Evolutionary conservation across 306 rosid genomes (phyloP), one percentile per base, ranked within the genome.

Genomic region (Ormosia emarginata): DNA sequence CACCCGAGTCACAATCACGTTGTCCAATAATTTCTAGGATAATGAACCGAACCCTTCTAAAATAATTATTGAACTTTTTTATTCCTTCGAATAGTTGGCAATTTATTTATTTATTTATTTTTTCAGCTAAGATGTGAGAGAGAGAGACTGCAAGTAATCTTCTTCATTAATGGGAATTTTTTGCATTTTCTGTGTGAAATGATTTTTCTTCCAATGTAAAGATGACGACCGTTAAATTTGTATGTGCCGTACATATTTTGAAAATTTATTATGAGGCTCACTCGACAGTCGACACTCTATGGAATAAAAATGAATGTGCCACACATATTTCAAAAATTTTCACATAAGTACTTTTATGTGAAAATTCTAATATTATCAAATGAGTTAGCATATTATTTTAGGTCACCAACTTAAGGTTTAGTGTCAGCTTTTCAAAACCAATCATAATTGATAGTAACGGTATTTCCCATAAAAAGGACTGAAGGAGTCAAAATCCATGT

Each of bases 401-500:
- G 39, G 39, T n/a, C 8, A 36, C 12, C 52, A 56, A 37, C 53
- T 5, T 33, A 72, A 1, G 47, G 29, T 47, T 15, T 47, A 13
- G 24, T 4, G 10, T 14, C 14, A 18, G n/a, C 0, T 61, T 37
- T 59, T 32, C 12, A 32, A 62, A 15, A 4, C 8, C 10, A 29
- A 69, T 12, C 7, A 30, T 3, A 18, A 8, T 10, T 49, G 65
- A 17, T 34, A 37, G 30, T 52, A 36, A 67, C 49, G 57, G 47
- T 29, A 56, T 55, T 67, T 55, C 3, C 69, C 82, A 67, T 79
- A 39, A 52, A 52, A 78, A 66, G 74, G 55, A 53, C 9, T 8
- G 40, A 47, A 76, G 47, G 58, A 32, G 71, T 44, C 80, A 76
- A 76, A 65, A 55, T 34, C 62, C 53, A 63, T 36, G 81, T 77